phyloP scores from a whole-genome alignment of 208 protist species.

The Wallacemonas sp. region DNA sequence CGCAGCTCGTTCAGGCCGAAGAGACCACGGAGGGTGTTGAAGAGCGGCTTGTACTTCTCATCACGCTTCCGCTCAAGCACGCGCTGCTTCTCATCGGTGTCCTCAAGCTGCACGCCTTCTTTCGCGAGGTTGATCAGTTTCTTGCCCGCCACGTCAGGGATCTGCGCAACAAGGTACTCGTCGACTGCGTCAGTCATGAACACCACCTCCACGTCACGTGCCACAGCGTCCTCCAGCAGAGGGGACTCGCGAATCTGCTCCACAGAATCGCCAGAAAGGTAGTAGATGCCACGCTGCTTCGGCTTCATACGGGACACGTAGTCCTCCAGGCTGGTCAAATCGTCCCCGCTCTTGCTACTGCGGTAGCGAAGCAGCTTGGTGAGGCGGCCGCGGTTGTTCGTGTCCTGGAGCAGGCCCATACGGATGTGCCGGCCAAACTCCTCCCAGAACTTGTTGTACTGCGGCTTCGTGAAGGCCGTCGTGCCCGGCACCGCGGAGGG shows the following conservation, averaged over 20 bases:
- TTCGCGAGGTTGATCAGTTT: slow-evolving; percentile 97
- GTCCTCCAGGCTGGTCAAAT: slow-evolving; percentile 81
- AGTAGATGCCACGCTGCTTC: slow-evolving; percentile 95
- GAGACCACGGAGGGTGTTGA: slow-evolving; percentile 76
- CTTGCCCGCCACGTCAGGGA: slow-evolving; percentile 95
- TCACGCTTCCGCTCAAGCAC: slow-evolving; percentile 90
- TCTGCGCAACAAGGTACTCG: slow-evolving; percentile 95
- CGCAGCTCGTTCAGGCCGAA: slow-evolving; percentile 71
- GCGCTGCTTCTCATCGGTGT: slow-evolving; percentile 89
- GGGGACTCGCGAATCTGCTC: slow-evolving; percentile 83
- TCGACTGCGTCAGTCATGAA: slow-evolving; percentile 98
- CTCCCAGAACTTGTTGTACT: slow-evolving; percentile 94
- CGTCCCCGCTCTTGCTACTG: slow-evolving; percentile 69
- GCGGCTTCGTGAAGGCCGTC: slow-evolving; percentile 59
- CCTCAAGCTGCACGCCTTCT: slow-evolving; percentile 94
- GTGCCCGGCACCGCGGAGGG: slow-evolving; percentile 17
- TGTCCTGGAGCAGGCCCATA: slow-evolving; percentile 98
- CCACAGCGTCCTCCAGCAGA: slow-evolving; percentile 78
- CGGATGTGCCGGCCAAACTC: slow-evolving; percentile 97
- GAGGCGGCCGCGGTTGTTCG: slow-evolving; percentile 94
- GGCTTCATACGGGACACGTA: slow-evolving; percentile 96
- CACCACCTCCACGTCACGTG: slow-evolving; percentile 90
- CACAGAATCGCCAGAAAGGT: slow-evolving; percentile 82
- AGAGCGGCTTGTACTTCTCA: slow-evolving; percentile 88
- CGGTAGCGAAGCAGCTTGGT: slow-evolving; percentile 97